Base-by-base conservation (phyloP, 2,329 filamentous ascomycete genomes). In the Thielaviopsis cerberus region DNA sequence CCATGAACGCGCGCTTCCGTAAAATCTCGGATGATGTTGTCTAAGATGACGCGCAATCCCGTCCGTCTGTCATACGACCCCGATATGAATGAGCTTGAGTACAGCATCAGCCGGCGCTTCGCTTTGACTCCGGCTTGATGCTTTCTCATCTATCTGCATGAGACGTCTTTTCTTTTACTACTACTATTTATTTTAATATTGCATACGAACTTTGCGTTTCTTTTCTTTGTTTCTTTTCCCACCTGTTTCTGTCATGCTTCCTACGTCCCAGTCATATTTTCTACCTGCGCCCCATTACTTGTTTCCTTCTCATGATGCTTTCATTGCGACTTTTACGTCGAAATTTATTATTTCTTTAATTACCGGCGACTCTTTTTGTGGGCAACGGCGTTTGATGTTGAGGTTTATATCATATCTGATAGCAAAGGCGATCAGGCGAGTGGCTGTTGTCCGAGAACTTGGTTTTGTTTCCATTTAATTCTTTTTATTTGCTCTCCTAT, bases 1-100 rank as follows among this genome's bases (percentile, higher is more conserved):
- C 54, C 2, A 58, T 63, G 60, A 61, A 62, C 37, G 60, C 61
- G 26, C 57, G 62, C 37, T 62, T 63, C 57, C 60, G 62, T 27
- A 62, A 62, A 50, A 57, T 55, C 37, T 51, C 60, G 20, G 59
- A 60, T 20, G 59, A 60, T 52, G 51, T 45, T 30, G 59, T 60
- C 37, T 60, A 57, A 60, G 53, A 30, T 30, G 26, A 30, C 53
- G 37, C 53, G 23, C 15, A 22, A 22, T n/a, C 20, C 22, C 24
- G 17, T 53, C 41, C 24, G n/a, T 15, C 34, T 54, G 53, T 41
- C 53, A 45, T 54, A 0, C 53, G 27, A 45, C 23, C 22, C 20
- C 27, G 3, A 15, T 17, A 17, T 17, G 15, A 41, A 41, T 41
- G 34, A n/a, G 34, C n/a, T 41, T 13, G n/a, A 41, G 34, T 41